Conservation (phyloP, 2,329 filamentous ascomycete genomes). For the Tolypocladium pustulatum region DNA sequence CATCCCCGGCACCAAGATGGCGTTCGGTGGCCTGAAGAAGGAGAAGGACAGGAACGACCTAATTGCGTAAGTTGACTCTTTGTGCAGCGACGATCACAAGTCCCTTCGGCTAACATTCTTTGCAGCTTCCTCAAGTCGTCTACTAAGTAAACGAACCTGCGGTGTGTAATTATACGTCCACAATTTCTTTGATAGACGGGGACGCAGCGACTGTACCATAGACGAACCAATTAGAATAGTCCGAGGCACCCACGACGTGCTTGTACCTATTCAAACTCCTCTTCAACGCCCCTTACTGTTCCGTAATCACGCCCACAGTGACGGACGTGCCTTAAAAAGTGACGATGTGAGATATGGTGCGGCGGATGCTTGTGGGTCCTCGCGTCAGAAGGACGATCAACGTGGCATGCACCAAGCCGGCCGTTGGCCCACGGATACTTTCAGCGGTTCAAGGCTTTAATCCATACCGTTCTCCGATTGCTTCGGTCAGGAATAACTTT, state of each 20-base stretch:
- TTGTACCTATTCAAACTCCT: conserved; percentile 24
- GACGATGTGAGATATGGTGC: neutral
- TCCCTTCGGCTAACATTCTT: conserved; percentile 12
- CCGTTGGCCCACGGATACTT: neutral
- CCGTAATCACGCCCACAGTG: neutral
- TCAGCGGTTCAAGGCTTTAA: neutral
- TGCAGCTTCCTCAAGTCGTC: conserved; percentile 56
- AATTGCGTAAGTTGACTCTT: conserved; percentile 64
- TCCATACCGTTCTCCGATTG: neutral
- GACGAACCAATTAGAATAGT: conserved; percentile 26
- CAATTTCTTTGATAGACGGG: conserved; percentile 21
- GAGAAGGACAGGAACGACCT: conserved; percentile 98
- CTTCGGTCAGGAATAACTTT: neutral
- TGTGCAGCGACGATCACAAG: too few species aligned
- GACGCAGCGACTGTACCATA: conserved; percentile 27
- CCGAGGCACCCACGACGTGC: conserved; percentile 16
- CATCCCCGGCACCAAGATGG: conserved; percentile 99
- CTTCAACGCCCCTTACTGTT: conserved; percentile 10
- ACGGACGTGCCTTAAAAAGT: neutral
- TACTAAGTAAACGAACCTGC: conserved; percentile 47
- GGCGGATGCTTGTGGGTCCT: neutral
- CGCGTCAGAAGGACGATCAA: conserved; percentile 13
- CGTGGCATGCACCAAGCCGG: neutral
- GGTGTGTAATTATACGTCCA: conserved; percentile 22
- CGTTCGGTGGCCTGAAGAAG: conserved; percentile 99